Base-by-base conservation (phyloP, 805 yeast species). In the Ogataea neopini region DNA sequence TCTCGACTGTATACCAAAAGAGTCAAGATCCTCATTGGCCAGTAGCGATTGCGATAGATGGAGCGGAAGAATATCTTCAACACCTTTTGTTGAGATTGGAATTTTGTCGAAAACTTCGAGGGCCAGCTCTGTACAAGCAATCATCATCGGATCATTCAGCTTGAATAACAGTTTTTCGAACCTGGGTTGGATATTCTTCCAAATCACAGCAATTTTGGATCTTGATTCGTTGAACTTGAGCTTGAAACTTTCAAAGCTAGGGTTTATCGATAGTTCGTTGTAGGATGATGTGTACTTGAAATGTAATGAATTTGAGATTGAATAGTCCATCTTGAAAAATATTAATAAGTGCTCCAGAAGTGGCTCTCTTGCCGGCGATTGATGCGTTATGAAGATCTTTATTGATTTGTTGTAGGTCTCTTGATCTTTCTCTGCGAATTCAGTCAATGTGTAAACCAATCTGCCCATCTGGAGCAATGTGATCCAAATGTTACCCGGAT, bases 401-500 rank as follows among this genome's bases (percentile, higher is more conserved):
- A 84, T 76, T 43, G 84, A 77, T 18, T 58, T 56, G 40, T 64
- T 57, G 50, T 61, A 65, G 2, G 58, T 41, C 2, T 59, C 55
- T 7, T 61, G 55, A 37, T 68, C 48, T 6, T 51, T 67, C 62
- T 57, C 73, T 60, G 64, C 67, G 66, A 47, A 71, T 54, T 47
- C 68, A 45, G 60, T 71, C 67, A 49, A 70, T 0, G 81, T 76
- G 51, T 77, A 72, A 17, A 81, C 69, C 43, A 86, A 70, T 61
- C 79, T 83, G 3, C 92, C 91, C 33, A 87, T 67, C 61, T 86
- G 94, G 43, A 84, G 64, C 50, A 84, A 64, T 7, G 88, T 83
- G 32, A 84, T 74, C 95, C 95, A 86, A 36, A 84, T 72, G 52
- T 83, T 83, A 1, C 92, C 91, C 1, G 80, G 77, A 50, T 75